phyloP scores from a whole-genome alignment of 2,329 filamentous ascomycete species.

The Cytospora paraplurivora region DNA sequence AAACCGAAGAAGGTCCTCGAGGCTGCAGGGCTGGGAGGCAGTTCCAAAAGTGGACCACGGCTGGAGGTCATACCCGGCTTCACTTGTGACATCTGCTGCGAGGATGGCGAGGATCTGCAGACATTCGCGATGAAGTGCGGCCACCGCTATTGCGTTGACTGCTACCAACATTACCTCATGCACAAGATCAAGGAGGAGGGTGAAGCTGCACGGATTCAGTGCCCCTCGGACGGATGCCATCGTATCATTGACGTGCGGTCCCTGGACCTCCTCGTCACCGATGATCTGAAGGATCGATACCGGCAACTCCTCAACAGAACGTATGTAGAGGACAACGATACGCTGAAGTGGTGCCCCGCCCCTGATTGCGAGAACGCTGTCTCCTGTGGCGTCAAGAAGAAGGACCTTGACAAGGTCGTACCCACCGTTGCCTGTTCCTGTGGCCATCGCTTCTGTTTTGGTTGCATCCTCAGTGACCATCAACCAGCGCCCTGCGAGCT shows the following conservation, averaged over 20 bases:
- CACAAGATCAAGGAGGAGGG: constrained; percentile 97
- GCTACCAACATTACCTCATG: constrained; percentile 85
- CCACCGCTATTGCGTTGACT: constrained; percentile 90
- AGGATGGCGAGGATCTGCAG: constrained; percentile 74
- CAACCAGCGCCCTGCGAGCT: constrained; percentile 89
- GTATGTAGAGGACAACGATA: constrained; percentile 96
- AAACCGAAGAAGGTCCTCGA: constrained; percentile 77
- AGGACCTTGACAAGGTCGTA: constrained; percentile 80
- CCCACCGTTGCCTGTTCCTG: constrained; percentile 88
- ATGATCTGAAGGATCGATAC: constrained; percentile 66
- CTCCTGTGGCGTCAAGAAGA: constrained; percentile 84
- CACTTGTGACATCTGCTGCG: constrained; percentile 92
- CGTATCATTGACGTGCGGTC: constrained; percentile 90
- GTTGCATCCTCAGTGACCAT: constrained; percentile 86
- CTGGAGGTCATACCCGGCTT: constrained; percentile 76
- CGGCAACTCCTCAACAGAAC: constrained; percentile 85
- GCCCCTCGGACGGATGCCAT: constrained; percentile 83
- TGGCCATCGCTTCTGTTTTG: constrained; percentile 90
- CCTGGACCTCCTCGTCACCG: constrained; percentile 71
- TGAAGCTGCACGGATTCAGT: constrained; percentile 92
- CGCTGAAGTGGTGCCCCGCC: constrained; percentile 95
- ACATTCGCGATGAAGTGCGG: constrained; percentile 95
- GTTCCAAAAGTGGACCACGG: constrained; percentile 62
- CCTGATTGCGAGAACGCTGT: constrained; percentile 96
- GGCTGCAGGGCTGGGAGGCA: constrained; percentile 76